Conservation (phyloP, 2,329 filamentous ascomycete genomes). For the Colletotrichum viniferum region DNA sequence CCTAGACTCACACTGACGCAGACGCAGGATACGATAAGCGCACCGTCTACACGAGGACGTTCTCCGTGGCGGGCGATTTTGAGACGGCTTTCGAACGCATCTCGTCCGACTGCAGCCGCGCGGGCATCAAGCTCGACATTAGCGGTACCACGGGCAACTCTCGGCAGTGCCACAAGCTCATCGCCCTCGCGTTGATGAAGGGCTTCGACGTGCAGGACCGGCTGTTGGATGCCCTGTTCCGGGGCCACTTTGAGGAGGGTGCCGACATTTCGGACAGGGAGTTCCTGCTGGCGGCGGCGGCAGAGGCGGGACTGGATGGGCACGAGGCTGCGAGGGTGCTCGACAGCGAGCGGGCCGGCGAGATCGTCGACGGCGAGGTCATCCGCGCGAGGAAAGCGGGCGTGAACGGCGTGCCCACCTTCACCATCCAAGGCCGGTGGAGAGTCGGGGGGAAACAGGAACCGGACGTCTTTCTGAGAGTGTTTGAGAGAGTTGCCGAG, state of each 20-base stretch:
- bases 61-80: conserved; percentile 21
- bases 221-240: conserved; percentile 46
- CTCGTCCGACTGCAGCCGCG: conserved; percentile 31
- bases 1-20: accelerated
- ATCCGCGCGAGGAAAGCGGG: conserved; percentile 31
- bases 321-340: conserved; percentile 25
- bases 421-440: conserved; percentile 71
- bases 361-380: conserved; percentile 34
- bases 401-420: conserved; percentile 74
- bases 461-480: conserved; percentile 64
- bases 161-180: conserved; percentile 50
- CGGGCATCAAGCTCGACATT: conserved; percentile 42
- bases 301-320: conserved; percentile 33
- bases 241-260: conserved; percentile 44
- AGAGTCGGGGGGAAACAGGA: conserved; percentile 76
- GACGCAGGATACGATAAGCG: conserved; percentile 38
- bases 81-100: conserved; percentile 34
- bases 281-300: conserved; percentile 41
- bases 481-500: conserved; percentile 64
- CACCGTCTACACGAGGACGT: conserved; percentile 34
- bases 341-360: conserved; percentile 27
- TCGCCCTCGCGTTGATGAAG: conserved; percentile 41
- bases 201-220: conserved; percentile 37
- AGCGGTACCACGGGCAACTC: conserved; percentile 47
- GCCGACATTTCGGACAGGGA: conserved; percentile 44